Evolutionary conservation across 139 green algal species (phyloP).

Genomic region (Chlorella sp.): DNA sequence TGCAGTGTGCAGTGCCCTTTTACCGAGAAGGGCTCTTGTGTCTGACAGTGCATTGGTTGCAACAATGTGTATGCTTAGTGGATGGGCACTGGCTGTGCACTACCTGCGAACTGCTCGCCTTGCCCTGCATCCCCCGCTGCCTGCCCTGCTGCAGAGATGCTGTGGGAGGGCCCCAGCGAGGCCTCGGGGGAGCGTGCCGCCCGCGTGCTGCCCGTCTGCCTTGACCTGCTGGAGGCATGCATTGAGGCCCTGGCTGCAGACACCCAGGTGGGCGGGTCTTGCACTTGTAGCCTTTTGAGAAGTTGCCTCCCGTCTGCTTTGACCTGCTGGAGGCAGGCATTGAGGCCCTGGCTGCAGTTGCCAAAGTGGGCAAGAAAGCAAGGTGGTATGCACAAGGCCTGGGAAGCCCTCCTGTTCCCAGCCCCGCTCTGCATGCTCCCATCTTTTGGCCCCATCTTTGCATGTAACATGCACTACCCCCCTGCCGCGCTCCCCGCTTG

Average conservation of each 20-base stretch:
- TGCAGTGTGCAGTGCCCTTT: background rate
- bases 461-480: background rate
- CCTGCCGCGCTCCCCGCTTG: background rate
- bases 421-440: too few relatives aligned
- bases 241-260: conserved; percentile 59
- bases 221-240: conserved; percentile 56
- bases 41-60: too few relatives aligned
- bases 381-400: too few relatives aligned
- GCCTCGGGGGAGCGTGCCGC: conserved; percentile 48
- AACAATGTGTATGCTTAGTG: too few relatives aligned
- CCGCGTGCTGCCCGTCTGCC: conserved; percentile 57
- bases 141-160: conserved; percentile 14
- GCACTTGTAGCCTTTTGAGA: background rate
- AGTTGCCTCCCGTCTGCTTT: background rate
- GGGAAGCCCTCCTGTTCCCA: too few relatives aligned
- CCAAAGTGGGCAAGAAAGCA: too few relatives aligned
- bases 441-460: background rate
- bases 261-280: conserved; percentile 22
- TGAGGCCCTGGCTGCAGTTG: too few relatives aligned
- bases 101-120: too few relatives aligned
- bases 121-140: too few relatives aligned
- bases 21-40: too few relatives aligned
- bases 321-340: too few relatives aligned
- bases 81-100: too few relatives aligned
- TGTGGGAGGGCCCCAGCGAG: conserved; percentile 23